Evolutionary conservation across 306 rosid genomes (phyloP), one percentile per base, ranked within the genome.

Genomic region (Malus orientalis): DNA sequence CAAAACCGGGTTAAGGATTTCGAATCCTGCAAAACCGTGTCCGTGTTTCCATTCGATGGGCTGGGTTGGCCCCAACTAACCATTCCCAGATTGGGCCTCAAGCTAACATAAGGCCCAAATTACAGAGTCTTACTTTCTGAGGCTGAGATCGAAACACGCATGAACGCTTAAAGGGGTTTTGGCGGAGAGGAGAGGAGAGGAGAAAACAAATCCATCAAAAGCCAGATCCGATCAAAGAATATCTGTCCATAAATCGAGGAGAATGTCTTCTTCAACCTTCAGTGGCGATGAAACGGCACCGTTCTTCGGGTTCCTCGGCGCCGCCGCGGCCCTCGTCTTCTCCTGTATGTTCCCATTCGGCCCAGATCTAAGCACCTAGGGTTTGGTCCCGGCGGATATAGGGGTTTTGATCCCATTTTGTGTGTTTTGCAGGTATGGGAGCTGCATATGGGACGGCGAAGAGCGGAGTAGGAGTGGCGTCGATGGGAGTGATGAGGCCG

Each of bases 211-310:
- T 55, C 25, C 22, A 20, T 23, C 38, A 36, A 54, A 60, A 11
- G 14, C 45, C 69, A 44, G 78, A 62, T 74, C 76, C 68, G 68
- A 73, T 59, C 57, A 32, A 49, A 32, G 23, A 64, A 64, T 64
- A 16, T 36, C 38, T 11, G 11, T 38, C 14, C 40, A 23, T 15
- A 40, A 15, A 42, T 60, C 59, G 38, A 38, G 33, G 11, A 73
- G 59, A 63, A 84, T 81, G 85, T 78, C 80, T 42, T 51, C 79
- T 27, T 36, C 91, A 42, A 11, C 62, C 4, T 87, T 87, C 87
- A 87, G 88, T 79, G 91, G 91, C 67, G 91, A 87, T 78, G 91
- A 87, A 78, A 87, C 91, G 57, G 91, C 91, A 13, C 91, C 91
- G 25, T 87, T 87, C 77, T 85, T 87, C 49, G 91, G 91, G 78